These are phyloP conservation scores for Tolypocladium nubicola DNA, from an alignment of 2,329 filamentous ascomycete genomes.

Conservation along the genomic window DNA sequence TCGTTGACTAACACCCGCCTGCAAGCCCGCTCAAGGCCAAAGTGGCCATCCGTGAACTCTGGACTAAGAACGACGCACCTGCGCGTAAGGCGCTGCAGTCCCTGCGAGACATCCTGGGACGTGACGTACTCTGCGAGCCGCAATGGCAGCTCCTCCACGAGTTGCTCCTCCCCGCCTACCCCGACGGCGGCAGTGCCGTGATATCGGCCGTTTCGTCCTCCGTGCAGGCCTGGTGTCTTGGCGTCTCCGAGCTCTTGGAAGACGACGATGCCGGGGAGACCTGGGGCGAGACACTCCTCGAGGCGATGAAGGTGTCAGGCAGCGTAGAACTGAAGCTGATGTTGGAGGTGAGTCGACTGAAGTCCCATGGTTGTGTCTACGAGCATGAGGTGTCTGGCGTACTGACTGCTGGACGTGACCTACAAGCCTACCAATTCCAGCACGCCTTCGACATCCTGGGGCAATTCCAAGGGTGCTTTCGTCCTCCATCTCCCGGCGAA, in stretches of 20 bases:
- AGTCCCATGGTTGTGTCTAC: neutral
- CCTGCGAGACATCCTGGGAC: slow-evolving; percentile 26
- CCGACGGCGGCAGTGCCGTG: slow-evolving; percentile 27
- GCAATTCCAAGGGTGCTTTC: neutral
- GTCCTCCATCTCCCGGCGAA: neutral
- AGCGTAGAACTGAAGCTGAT: slow-evolving; percentile 13
- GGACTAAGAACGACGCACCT: slow-evolving; percentile 22
- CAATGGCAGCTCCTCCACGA: slow-evolving; percentile 32
- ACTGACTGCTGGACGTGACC: neutral
- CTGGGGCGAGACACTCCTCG: slow-evolving; percentile 32
- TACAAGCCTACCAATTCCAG: neutral
- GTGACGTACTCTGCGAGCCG: slow-evolving; percentile 25
- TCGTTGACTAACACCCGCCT: neutral
- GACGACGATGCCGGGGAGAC: slow-evolving; percentile 22
- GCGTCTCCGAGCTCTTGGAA: slow-evolving; percentile 29
- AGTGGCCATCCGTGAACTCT: slow-evolving; percentile 31
- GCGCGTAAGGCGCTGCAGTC: slow-evolving; percentile 20
- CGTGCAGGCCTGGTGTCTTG: slow-evolving; percentile 25
- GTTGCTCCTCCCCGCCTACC: slow-evolving; percentile 24
- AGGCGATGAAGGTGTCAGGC: slow-evolving; percentile 13
- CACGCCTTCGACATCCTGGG: neutral
- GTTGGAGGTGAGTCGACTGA: slow-evolving; percentile 20
- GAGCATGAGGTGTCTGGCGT: neutral
- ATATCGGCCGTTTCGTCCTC: slow-evolving; percentile 25
- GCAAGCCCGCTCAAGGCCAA: slow-evolving; percentile 31